Base-by-base conservation (phyloP, 2,329 filamentous ascomycete species). In the Lecanicillium sp. region DNA sequence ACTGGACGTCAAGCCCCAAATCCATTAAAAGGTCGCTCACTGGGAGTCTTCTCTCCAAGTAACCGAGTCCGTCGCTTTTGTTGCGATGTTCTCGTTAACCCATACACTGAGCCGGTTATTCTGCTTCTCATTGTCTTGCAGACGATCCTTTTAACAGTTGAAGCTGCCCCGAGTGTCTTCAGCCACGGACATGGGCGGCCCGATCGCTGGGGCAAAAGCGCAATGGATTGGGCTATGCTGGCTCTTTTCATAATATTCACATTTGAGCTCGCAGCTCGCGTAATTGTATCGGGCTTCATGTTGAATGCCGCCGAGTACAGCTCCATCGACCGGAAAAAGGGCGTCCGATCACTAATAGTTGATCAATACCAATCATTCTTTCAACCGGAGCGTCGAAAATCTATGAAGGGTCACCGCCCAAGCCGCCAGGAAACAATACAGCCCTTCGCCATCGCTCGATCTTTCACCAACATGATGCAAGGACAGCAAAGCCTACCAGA, bases 221-320 rank as follows among this genome's bases (percentile, higher is more conserved):
- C 68, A 52, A 84, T 87, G 44, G 87, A 96, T 58, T 94, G 81
- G 71, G 79, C 82, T 17, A 76, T 97, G 41, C 71, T 97, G 32
- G 79, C 62, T 2, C 77, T 98, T 5, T 98, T 98, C 58, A 69
- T 84, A 42, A 75, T 98, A 36, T 98, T 97, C 57, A 95, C 89
- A 0, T 53, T 94, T 17, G 94, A 98, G 60, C 73, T 94, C 27
- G 66, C 83, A 40, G 79, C 86, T 44, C 84, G 89, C 40, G 81
- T 89, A 30, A 82, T 98, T 44, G 94, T 98, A 1, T 98, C 92
- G 1, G 94, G 92, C 1, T 84, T 98, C 50, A 71, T 98, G 22
- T 69, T 94, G 48, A 98, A 98, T 55, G 85, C 92, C 2, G 68
- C 79, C 8, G 89, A 96, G 56, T 96, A 96, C 60, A 95, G 87